These are phyloP conservation scores for Yarrowia phangngaensis DNA, from an alignment of 805 yeast species.

Conservation along the genomic window DNA sequence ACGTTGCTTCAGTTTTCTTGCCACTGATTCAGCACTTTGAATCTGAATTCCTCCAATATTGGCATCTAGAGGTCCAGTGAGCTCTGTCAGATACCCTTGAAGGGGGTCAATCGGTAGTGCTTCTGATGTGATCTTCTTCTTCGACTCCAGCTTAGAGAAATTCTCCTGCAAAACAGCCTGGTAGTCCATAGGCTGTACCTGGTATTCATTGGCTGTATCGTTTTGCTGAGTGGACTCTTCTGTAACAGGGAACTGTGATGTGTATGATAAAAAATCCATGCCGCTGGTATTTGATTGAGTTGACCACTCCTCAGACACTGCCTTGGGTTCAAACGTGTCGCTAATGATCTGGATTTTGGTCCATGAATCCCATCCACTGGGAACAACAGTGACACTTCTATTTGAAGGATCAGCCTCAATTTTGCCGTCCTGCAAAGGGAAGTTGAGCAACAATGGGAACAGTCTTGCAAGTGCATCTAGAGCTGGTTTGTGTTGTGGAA, in stretches of 20 bases:
- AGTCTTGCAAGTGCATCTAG: constrained; percentile 18
- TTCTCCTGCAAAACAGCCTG: constrained; percentile 32
- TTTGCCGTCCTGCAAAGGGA: constrained; percentile 27
- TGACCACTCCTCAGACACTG: constrained; percentile 33
- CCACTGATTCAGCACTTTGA: constrained; percentile 32
- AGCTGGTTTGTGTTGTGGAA: constrained; percentile 6
- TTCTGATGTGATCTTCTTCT: constrained; percentile 8
- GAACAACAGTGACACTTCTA: constrained; percentile 33
- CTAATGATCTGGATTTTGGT: constrained; percentile 36
- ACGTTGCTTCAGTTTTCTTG: constrained; percentile 31
- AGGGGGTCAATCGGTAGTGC: neutral
- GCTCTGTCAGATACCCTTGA: constrained; percentile 13
- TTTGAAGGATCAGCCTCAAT: constrained; percentile 26
- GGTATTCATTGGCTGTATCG: neutral
- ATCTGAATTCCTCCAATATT: constrained; percentile 35
- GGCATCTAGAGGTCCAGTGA: constrained; percentile 18
- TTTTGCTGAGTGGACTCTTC: neutral
- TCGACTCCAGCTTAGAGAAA: constrained; percentile 28
- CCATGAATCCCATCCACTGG: constrained; percentile 41
- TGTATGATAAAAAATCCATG: neutral
- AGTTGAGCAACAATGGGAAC: constrained; percentile 25
- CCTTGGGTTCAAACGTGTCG: constrained; percentile 32
- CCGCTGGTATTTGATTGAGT: constrained; percentile 12
- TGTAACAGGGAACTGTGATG: neutral
- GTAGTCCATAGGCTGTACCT: constrained; percentile 29